Evolutionary conservation across 2,329 filamentous ascomycete genomes (phyloP), one percentile per base, ranked within the genome.

Genomic region (Microcyclosporella mali): DNA sequence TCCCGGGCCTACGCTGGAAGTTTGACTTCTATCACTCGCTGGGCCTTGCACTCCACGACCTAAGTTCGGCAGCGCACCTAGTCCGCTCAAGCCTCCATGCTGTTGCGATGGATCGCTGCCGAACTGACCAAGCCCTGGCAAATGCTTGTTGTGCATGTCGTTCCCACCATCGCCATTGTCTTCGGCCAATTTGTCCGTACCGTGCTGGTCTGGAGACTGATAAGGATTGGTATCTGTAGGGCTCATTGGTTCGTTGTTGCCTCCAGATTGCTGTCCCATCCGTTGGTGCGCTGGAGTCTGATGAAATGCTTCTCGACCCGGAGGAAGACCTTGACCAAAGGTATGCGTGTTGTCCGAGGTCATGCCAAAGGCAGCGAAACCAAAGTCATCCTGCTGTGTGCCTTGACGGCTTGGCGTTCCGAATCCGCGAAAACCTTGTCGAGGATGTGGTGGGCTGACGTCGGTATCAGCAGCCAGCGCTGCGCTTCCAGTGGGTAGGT

Each of bases 191-290:
- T 53, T 53, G 36, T 86, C 81, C 4, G 71, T 71, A 33, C 81
- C 81, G 18, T 88, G 84, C 29, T 83, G 85, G 6, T 85, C 80
- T 2, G 92, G 92, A 63, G 90, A 97, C 51, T 89, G 86, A 62
- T 92, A 98, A 1, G 92, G 92, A 60, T 98, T 98, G 2, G 92
- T 97, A 58, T 94, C 87, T 0, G 89, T 92, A 9, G 92, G 92
- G 62, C 90, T 97, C 59, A 87, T 78, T 0, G 85, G 84, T 45
- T 88, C 85, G 51, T 82, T 59, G 18, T 60, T 63, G 43, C 68
- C 65, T 28, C 47, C 51, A 39, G 70, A 67, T 36, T 68, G 64
- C 40, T 70, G 63, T 38, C 67, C 70, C 18, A 49, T 51, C 40
- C 64, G 63, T 38, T 67, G 66, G 31, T 71, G 68, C 9, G 53